These are phyloP conservation scores for Colletotrichum cordylinicola DNA, from an alignment of 2,329 filamentous ascomycete genomes.

Conservation along the genomic window DNA sequence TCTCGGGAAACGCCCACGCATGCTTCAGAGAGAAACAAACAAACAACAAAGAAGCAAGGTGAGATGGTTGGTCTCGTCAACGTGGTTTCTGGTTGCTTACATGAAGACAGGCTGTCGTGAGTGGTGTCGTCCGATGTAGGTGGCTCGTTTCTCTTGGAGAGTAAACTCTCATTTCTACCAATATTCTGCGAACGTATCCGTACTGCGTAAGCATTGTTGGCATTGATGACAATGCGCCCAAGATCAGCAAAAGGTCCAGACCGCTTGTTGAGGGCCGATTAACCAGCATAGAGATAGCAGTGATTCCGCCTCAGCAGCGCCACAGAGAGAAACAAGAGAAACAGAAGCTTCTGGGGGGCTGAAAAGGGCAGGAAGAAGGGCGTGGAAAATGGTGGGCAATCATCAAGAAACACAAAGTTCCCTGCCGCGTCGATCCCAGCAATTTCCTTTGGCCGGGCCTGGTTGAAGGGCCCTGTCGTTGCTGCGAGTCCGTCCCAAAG, in stretches of 20 bases:
- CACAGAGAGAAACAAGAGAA: not conserved
- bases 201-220: not conserved
- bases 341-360: conserved; percentile 7
- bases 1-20: conserved; percentile 10
- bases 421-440: conserved; percentile 15
- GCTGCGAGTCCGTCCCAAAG: not conserved
- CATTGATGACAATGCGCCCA: not conserved
- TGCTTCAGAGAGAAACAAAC: not conserved
- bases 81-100: not conserved
- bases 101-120: not conserved
- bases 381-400: conserved; percentile 8
- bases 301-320: not conserved
- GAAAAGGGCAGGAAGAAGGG: not conserved
- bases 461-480: not conserved
- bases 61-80: not conserved
- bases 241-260: not conserved
- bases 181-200: not conserved
- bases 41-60: not conserved
- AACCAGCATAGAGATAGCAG: not conserved
- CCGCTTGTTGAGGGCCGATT: not conserved
- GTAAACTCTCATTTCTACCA: not conserved
- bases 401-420: conserved; percentile 15
- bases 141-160: not conserved
- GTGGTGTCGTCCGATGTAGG: not conserved
- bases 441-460: conserved; percentile 12